phyloP scores from a whole-genome alignment of 345 rosid genomes.

The Eucalyptus brandiana region DNA sequence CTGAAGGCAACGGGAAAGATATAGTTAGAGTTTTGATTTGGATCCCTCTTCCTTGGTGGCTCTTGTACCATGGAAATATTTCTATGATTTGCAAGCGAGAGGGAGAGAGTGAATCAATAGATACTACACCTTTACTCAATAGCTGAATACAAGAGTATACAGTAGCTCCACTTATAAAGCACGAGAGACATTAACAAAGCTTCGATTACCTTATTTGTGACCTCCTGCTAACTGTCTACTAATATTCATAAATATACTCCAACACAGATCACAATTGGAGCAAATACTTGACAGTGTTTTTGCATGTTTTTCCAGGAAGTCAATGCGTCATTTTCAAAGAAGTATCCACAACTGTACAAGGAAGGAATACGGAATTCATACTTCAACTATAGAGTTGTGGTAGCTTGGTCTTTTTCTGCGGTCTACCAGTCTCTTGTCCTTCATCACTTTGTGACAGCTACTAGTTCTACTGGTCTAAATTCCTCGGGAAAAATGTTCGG shows the following conservation, averaged over 20 bases:
- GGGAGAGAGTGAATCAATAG: neutral
- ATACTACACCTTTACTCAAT: neutral
- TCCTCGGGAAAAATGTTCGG: constrained; percentile 75
- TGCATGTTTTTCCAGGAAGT: constrained; percentile 44
- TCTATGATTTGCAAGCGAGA: neutral
- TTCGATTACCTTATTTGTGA: neutral
- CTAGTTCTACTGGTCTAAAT: constrained; percentile 47
- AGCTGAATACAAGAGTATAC: neutral
- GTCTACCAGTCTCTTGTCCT: constrained; percentile 77
- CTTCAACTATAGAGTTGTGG: constrained; percentile 85
- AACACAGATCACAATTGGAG: neutral
- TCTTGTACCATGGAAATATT: neutral
- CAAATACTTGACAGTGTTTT: neutral
- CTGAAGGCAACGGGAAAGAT: neutral
- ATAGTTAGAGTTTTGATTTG: neutral
- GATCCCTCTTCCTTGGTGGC: neutral
- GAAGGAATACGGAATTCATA: constrained; percentile 78
- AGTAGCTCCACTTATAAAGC: neutral
- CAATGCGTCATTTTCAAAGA: constrained; percentile 83
- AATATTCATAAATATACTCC: rapidly evolving
- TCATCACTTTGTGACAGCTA: constrained; percentile 44
- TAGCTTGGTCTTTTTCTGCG: constrained; percentile 70
- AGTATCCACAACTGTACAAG: constrained; percentile 76
- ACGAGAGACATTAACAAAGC: neutral
- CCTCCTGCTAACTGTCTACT: rapidly evolving